Percentiles rank a stretch among this genome's conserved stretches.
Evolutionary conservation across 192 early-diverging fungal genomes (phyloP).

Genomic region (Linderina pennispora): DNA sequence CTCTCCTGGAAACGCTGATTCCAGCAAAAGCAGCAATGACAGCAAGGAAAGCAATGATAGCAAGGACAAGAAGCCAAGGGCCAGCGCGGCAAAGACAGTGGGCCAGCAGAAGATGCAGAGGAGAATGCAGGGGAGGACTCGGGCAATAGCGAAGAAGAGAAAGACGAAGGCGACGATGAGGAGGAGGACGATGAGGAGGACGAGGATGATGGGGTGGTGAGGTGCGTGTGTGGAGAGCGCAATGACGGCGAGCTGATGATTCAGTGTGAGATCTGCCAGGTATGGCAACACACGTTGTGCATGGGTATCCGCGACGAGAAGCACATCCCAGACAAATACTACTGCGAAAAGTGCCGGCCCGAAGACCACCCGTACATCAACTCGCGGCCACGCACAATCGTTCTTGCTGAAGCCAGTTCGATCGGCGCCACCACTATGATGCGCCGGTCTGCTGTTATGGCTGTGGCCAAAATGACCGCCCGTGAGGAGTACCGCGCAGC

Average conservation of each 20-base stretch:
- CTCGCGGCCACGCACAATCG: conserved; percentile 34
- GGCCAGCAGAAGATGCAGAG: too few species aligned
- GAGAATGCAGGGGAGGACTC: neutral
- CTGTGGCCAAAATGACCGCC: conserved; percentile 42
- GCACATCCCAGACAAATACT: conserved; percentile 85
- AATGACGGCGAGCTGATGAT: conserved; percentile 78
- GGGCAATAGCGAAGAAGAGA: neutral
- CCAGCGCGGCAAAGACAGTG: neutral
- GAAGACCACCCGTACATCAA: conserved; percentile 65
- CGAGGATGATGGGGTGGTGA: conserved; percentile 33
- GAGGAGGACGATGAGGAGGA: conserved; percentile 7
- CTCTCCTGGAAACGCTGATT: neutral
- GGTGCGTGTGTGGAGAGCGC: conserved; percentile 44
- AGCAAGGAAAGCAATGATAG: neutral
- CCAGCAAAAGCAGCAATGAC: neutral
- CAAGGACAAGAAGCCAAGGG: neutral
- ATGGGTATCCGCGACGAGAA: conserved; percentile 69
- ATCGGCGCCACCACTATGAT: conserved; percentile 41
- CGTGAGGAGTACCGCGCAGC: conserved; percentile 39
- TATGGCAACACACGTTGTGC: conserved; percentile 95
- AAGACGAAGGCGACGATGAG: neutral
- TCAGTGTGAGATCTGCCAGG: conserved; percentile 87
- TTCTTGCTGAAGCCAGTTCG: conserved; percentile 30
- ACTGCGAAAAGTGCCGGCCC: conserved; percentile 87
- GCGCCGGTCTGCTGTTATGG: conserved; percentile 42